Conservation (phyloP, 2,329 filamentous ascomycete species). For the Mycogone perniciosa region DNA sequence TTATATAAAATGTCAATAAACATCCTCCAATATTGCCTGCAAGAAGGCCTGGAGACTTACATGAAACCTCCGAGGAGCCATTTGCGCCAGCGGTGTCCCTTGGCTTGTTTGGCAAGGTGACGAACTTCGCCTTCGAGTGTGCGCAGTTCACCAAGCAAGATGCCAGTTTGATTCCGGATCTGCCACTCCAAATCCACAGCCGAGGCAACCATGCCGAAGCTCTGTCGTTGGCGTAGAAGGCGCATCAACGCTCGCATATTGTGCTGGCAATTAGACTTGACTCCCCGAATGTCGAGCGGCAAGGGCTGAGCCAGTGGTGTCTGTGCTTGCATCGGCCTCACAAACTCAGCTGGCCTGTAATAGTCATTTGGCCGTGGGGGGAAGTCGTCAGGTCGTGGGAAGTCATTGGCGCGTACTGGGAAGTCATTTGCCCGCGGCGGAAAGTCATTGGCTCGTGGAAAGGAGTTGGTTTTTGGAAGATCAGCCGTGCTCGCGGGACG, state of each 20-base stretch:
- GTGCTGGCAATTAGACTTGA: conserved; percentile 30
- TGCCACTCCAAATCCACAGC: conserved; percentile 36
- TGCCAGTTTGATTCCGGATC: conserved; percentile 35
- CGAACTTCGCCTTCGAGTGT: conserved; percentile 39
- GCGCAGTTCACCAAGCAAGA: conserved; percentile 40
- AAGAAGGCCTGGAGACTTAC: conserved; percentile 30
- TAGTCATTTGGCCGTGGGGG: conserved; percentile 8
- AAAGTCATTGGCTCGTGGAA: conserved; percentile 10
- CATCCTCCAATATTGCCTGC: neutral
- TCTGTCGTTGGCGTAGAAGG: conserved; percentile 26
- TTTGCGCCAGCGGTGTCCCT: conserved; percentile 45
- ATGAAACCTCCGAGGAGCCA: conserved; percentile 47
- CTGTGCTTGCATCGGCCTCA: conserved; percentile 6
- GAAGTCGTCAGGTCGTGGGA: neutral
- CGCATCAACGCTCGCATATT: conserved; percentile 31
- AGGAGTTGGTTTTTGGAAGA: conserved; percentile 9
- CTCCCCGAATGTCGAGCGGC: conserved; percentile 20
- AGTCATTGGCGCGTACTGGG: conserved; percentile 1
- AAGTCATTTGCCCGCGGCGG: conserved; percentile 4
- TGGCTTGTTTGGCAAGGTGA: conserved; percentile 36
- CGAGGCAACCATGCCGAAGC: conserved; percentile 23
- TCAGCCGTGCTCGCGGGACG: conserved; percentile 17
- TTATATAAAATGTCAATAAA: neutral
- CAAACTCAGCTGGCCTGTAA: neutral
- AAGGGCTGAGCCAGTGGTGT: conserved; percentile 3